Base-by-base conservation (phyloP, 768 basidiomycete genomes). In the Lanmaoa pseudosensibilis region DNA sequence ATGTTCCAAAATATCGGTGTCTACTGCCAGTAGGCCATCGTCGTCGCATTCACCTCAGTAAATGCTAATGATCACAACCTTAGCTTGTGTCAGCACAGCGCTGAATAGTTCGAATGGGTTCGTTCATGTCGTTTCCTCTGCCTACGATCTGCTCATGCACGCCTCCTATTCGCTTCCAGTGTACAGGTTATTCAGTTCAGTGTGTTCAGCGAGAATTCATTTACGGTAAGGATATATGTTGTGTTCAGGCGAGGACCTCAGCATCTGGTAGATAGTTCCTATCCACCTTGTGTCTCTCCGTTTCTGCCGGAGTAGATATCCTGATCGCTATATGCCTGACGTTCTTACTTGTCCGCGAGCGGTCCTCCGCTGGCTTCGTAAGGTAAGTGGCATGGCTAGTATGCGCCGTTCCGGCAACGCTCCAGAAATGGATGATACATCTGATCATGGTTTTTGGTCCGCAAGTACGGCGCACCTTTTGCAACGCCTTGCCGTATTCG, bases 391-490 rank as follows among this genome's bases (percentile, higher is more conserved):
- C 36, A 37, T 15, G 36, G 27, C 27, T 6, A 27, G 27, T 37
- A 16, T 2, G n/a, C n/a, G n/a, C n/a, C n/a, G n/a, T n/a, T n/a
- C n/a, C n/a, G n/a, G n/a, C n/a, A n/a, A n/a, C n/a, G n/a, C n/a
- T n/a, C n/a, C n/a, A n/a, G n/a, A n/a, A n/a, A n/a, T n/a, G n/a
- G n/a, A n/a, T 25, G 21, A 21, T 6, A 2, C 3, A 44, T 23
- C 30, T 50, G n/a, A 49, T 37, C 3, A 16, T 37, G 36, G 16
- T 18, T 25, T 2, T 16, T 23, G 25, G 11, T 33, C 16, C n/a
- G n/a, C n/a, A 37, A 64, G 63, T 2, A 61, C 56, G 21, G 37
- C 18, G 2, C 38, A 53, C 16, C 2, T 64, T n/a, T 46, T 64
- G 5, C 55, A 55, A 38, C 55, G 55, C 18, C 52, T 65, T 5